phyloP scores from a whole-genome alignment of 495 filamentous ascomycete species.

The Aspergillus affinis region DNA sequence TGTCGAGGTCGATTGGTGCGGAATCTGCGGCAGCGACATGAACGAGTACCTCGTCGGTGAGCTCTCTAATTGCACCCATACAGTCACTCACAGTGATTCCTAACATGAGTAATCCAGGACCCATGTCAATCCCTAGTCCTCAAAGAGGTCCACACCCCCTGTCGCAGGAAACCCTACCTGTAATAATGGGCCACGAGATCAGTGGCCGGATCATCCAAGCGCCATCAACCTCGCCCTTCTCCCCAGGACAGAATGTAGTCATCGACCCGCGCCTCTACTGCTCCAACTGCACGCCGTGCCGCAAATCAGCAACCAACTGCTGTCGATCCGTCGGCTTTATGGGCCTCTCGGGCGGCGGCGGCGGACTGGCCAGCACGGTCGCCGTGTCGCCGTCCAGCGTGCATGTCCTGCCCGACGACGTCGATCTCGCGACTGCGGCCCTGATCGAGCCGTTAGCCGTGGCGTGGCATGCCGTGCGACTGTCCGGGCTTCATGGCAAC shows the following conservation, averaged over 20 bases:
- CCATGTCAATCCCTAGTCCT: slow-evolving; percentile 14
- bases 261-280: slow-evolving; percentile 55
- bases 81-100: slow-evolving; percentile 10
- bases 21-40: slow-evolving; percentile 36
- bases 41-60: slow-evolving; percentile 45
- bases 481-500: slow-evolving; percentile 34
- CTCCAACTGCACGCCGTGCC: slow-evolving; percentile 44
- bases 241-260: slow-evolving; percentile 13
- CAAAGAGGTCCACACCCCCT: slow-evolving; percentile 45
- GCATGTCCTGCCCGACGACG: slow-evolving; percentile 8
- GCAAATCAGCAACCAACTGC: slow-evolving; percentile 42
- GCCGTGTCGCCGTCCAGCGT: slow-evolving; percentile 11
- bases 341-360: slow-evolving; percentile 42
- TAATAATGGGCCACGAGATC: slow-evolving; percentile 56
- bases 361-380: slow-evolving; percentile 13
- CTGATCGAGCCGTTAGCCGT: slow-evolving; percentile 60
- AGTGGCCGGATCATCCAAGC: slow-evolving; percentile 30
- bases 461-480: slow-evolving; percentile 57
- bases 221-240: neutral
- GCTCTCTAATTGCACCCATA: slow-evolving; percentile 20
- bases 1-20: slow-evolving; percentile 27
- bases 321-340: slow-evolving; percentile 51
- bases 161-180: slow-evolving; percentile 45
- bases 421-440: slow-evolving; percentile 41
- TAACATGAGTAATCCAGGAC: neutral